Conservation (phyloP, 257 asterid species). For the Haberlea rhodopensis region DNA sequence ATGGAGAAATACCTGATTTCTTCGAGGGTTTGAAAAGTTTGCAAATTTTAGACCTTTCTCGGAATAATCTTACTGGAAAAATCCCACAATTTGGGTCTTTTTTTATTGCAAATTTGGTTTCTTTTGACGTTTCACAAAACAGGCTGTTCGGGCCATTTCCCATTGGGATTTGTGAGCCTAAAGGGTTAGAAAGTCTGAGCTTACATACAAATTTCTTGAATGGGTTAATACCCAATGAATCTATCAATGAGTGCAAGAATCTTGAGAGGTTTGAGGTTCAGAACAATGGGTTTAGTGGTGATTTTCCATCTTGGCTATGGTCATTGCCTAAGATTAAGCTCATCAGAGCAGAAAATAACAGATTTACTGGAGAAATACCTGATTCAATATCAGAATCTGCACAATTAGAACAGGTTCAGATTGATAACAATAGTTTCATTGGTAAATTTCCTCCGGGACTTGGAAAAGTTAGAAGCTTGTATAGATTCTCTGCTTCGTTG, state of each 20-base stretch:
- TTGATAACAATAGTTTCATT: conserved; percentile 71
- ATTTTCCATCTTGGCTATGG: conserved; percentile 69
- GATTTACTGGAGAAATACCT: conserved; percentile 70
- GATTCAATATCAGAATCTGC: conserved; percentile 63
- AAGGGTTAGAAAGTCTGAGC: conserved; percentile 50
- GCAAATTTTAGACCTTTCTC: conserved; percentile 57
- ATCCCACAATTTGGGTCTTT: conserved; percentile 44
- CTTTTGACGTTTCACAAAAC: conserved; percentile 78
- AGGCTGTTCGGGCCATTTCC: conserved; percentile 70
- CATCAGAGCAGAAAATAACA: conserved; percentile 77
- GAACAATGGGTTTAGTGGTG: conserved; percentile 59
- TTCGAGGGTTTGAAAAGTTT: conserved; percentile 57
- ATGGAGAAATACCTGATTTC: conserved; percentile 53
- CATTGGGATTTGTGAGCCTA: conserved; percentile 51
- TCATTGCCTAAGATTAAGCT: conserved; percentile 63
- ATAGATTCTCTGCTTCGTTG: conserved; percentile 72
- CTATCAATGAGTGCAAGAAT: conserved; percentile 43
- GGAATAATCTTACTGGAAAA: conserved; percentile 63
- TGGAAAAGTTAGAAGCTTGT: conserved; percentile 57
- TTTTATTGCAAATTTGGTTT: conserved; percentile 55
- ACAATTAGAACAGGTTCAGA: conserved; percentile 82
- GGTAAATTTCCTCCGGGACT: conserved; percentile 56
- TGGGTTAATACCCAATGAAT: conserved; percentile 41
- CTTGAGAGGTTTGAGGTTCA: conserved; percentile 85
- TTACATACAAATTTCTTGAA: conserved; percentile 62